Percentiles rank a stretch among this genome's conserved stretches.
Evolutionary conservation across 176 grass and related monocot genomes (phyloP).

Genomic region (Tillandsia leiboldiana): DNA sequence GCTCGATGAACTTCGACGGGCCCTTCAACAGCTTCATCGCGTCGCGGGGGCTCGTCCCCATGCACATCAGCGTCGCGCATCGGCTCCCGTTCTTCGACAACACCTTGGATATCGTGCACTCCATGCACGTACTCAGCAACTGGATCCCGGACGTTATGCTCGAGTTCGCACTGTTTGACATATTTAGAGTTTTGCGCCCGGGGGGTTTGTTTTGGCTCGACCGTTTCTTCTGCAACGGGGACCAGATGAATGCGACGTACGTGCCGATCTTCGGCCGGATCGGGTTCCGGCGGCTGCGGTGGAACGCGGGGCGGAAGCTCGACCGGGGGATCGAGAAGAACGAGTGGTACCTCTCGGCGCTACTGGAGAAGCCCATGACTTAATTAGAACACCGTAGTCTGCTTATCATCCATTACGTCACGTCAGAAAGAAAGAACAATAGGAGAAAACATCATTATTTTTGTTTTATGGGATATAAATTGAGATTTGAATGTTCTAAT

Average conservation of each 20-base stretch:
- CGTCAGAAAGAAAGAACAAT: no score
- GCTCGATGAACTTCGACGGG: constrained; percentile 42
- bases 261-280: constrained; percentile 25
- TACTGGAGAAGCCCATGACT: constrained; percentile 35
- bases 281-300: constrained; percentile 39
- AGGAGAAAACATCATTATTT: neutral
- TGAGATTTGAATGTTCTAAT: neutral
- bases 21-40: constrained; percentile 57
- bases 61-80: constrained; percentile 29
- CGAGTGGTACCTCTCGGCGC: constrained; percentile 49
- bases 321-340: constrained; percentile 31
- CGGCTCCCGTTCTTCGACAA: constrained; percentile 15
- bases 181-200: constrained; percentile 36
- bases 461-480: neutral
- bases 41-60: constrained; percentile 32
- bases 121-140: constrained; percentile 30
- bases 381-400: constrained; percentile 6
- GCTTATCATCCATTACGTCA: no score
- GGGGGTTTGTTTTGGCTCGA: constrained; percentile 47
- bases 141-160: constrained; percentile 37
- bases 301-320: constrained; percentile 38
- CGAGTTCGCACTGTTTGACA: constrained; percentile 32
- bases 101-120: constrained; percentile 40
- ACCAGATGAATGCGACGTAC: constrained; percentile 25
- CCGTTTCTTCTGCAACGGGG: constrained; percentile 30